phyloP scores from a whole-genome alignment of 106 monocot species.

The Dendrobium nobile region DNA sequence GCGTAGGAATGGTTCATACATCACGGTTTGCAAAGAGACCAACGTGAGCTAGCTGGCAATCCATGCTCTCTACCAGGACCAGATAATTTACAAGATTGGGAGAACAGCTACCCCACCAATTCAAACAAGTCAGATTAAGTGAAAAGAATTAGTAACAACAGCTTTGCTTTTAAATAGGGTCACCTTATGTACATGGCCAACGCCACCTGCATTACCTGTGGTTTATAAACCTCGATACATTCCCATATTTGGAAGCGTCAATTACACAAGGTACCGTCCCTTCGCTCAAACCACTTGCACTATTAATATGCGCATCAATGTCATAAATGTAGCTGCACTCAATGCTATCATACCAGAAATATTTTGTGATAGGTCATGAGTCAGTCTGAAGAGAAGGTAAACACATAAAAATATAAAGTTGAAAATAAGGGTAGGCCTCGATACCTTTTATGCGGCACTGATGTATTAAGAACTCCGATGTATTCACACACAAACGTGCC shows the following conservation, averaged over 20 bases:
- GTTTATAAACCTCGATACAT: constrained; percentile 90
- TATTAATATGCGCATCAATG: constrained; percentile 55
- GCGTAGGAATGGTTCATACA: constrained; percentile 34
- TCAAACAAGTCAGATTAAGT: too few species aligned
- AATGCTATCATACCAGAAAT: constrained; percentile 35
- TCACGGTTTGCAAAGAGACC: constrained; percentile 72
- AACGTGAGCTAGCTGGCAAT: constrained; percentile 86
- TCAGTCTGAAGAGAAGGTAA: neutral
- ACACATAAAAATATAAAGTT: neutral
- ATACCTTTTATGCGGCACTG: constrained; percentile 53
- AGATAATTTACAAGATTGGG: constrained; percentile 80
- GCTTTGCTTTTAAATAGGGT: too few species aligned
- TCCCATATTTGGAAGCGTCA: constrained; percentile 77
- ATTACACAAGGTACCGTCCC: constrained; percentile 49
- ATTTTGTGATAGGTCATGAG: neutral
- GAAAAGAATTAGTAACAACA: neutral
- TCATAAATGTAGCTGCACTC: constrained; percentile 69
- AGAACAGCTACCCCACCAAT: constrained; percentile 49
- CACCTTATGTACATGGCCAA: too few species aligned
- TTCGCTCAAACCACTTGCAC: constrained; percentile 26
- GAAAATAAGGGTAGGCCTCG: neutral
- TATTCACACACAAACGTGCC: constrained; percentile 93
- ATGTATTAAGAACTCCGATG: constrained; percentile 56
- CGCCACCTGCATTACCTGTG: constrained; percentile 54
- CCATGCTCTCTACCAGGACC: constrained; percentile 89